A percentile compares a stretch with the other conserved stretches of the same genome.
phyloP scores from a whole-genome alignment of 345 rosid species.

The Syzygium aromaticum region DNA sequence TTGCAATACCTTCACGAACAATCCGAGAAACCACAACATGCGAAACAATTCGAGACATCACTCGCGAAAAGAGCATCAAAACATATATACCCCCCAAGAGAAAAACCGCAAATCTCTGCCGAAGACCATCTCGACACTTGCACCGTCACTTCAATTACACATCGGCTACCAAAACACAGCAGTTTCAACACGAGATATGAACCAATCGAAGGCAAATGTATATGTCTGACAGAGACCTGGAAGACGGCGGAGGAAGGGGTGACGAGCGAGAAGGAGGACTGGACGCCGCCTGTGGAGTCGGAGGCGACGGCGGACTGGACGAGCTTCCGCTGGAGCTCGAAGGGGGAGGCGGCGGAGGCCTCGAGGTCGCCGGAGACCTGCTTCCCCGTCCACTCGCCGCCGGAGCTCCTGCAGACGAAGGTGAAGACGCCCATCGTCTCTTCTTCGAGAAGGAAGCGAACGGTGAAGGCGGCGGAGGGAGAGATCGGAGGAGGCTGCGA shows the following conservation, averaged over 20 bases:
- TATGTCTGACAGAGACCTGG: conserved; percentile 31
- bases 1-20: neutral
- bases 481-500: too few species aligned
- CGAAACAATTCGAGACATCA: neutral
- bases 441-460: neutral
- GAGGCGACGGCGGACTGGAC: conserved; percentile 52
- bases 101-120: neutral
- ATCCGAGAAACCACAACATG: neutral
- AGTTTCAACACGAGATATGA: neutral
- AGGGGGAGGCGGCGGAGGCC: conserved; percentile 52
- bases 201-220: neutral
- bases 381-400: conserved; percentile 25
- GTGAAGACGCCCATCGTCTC: conserved; percentile 5
- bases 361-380: conserved; percentile 73
- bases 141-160: neutral
- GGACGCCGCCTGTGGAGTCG: conserved; percentile 71
- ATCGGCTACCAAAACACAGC: neutral
- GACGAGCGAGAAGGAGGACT: conserved; percentile 68
- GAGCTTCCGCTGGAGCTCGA: conserved; percentile 66
- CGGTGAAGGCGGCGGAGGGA: too few species aligned
- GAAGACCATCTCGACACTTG: neutral
- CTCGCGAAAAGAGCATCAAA: neutral
- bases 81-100: neutral
- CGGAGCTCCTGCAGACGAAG: conserved; percentile 14
- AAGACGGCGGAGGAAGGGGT: conserved; percentile 70